phyloP scores from a whole-genome alignment of 2,329 filamentous ascomycete species.

The Exophiala oligosperma region DNA sequence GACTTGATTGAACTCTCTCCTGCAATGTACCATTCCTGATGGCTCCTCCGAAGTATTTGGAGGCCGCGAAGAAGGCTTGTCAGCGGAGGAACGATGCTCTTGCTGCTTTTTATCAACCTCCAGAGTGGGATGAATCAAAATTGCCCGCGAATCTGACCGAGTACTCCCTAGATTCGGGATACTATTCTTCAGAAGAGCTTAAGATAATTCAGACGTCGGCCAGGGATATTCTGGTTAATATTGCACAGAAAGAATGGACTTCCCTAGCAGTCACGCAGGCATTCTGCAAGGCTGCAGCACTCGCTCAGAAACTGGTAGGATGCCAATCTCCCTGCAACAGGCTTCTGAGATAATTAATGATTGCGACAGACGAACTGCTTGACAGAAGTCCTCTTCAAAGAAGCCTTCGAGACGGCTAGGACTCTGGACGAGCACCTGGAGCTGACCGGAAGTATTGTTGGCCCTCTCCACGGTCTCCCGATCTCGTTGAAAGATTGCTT shows the following conservation, averaged over 20 bases:
- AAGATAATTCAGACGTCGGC: constrained; percentile 48
- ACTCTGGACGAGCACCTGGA: constrained; percentile 54
- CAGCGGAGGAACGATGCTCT: constrained; percentile 17
- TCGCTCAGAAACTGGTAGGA: constrained; percentile 30
- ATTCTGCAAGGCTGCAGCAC: constrained; percentile 51
- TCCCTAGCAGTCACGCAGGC: constrained; percentile 55
- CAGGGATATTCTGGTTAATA: constrained; percentile 35
- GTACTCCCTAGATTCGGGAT: constrained; percentile 49
- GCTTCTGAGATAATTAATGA: too few species aligned
- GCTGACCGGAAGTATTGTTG: constrained; percentile 49
- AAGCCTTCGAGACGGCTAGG: constrained; percentile 53
- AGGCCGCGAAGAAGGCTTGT: too few species aligned
- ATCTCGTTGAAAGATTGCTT: constrained; percentile 58
- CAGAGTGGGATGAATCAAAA: constrained; percentile 20
- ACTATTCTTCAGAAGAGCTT: constrained; percentile 56
- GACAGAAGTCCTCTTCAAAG: constrained; percentile 57
- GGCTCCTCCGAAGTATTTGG: too few species aligned
- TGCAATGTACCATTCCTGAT: too few species aligned
- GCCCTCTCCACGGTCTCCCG: constrained; percentile 64
- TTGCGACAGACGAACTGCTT: constrained; percentile 54
- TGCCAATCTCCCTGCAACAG: too few species aligned
- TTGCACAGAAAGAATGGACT: constrained; percentile 45
- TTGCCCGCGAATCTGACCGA: constrained; percentile 29
- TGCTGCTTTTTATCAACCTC: constrained; percentile 25
- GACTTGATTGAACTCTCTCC: too few species aligned